Percentiles rank a stretch among this genome's conserved stretches.
Evolutionary conservation across 2,329 filamentous ascomycete species (phyloP).

Genomic region (Apiospora marii): DNA sequence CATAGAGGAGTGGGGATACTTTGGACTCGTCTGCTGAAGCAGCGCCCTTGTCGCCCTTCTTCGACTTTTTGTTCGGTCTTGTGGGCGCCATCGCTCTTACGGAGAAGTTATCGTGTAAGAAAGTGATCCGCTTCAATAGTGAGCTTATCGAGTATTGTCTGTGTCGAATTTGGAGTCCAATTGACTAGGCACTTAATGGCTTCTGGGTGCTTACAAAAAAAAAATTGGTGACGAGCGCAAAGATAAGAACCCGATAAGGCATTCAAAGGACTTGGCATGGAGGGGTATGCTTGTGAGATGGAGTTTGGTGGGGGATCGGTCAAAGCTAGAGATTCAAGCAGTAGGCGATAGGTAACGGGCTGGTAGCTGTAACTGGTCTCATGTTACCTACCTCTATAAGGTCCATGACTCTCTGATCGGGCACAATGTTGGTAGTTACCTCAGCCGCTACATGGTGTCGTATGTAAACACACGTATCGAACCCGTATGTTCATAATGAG

Average conservation of each 20-base stretch:
- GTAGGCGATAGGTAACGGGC: too few relatives aligned
- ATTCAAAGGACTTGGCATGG: neutral
- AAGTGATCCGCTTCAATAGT: neutral
- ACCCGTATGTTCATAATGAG: too few relatives aligned
- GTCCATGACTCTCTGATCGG: too few relatives aligned
- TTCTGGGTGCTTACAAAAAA: constrained; percentile 6
- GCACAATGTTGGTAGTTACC: too few relatives aligned
- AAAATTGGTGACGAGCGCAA: constrained; percentile 12
- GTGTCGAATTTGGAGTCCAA: neutral
- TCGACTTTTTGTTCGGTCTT: constrained; percentile 44
- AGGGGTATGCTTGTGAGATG: constrained; percentile 1
- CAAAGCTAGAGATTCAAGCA: neutral
- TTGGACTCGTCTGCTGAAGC: constrained; percentile 32
- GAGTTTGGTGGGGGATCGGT: neutral
- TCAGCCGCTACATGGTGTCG: too few relatives aligned
- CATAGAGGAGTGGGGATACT: constrained; percentile 41
- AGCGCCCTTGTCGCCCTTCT: constrained; percentile 39
- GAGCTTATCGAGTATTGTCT: neutral
- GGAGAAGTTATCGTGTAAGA: neutral
- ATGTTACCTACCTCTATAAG: too few relatives aligned
- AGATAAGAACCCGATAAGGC: constrained; percentile 13
- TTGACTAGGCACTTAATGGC: neutral
- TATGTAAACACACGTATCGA: neutral
- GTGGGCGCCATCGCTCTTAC: constrained; percentile 40
- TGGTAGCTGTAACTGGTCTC: too few relatives aligned